A percentile compares a stretch with the other conserved stretches of the same genome.
Evolutionary conservation across 371 early-diverging fungal species (phyloP).

Genomic region (Lichtheimia hyalospora): DNA sequence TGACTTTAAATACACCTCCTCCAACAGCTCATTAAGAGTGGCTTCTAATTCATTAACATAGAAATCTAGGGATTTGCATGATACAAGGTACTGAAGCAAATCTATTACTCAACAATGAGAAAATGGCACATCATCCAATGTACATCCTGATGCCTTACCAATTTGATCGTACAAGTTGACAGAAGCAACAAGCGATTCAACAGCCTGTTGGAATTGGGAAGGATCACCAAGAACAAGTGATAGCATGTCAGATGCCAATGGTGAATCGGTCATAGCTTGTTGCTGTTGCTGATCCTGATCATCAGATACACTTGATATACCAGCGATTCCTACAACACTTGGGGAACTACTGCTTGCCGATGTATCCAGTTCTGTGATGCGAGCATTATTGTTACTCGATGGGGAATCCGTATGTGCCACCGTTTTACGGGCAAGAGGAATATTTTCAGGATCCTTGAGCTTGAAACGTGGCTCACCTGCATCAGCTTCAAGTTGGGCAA

Average conservation of each 20-base stretch:
- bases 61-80: conserved; percentile 65
- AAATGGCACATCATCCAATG: not conserved
- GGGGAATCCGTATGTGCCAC: not conserved
- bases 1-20: conserved; percentile 83
- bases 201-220: conserved; percentile 61
- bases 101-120: conserved; percentile 30
- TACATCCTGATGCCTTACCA: conserved; percentile 20
- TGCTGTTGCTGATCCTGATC: not conserved
- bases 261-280: conserved; percentile 3
- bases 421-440: conserved; percentile 6
- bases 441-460: conserved; percentile 53
- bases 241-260: conserved; percentile 31
- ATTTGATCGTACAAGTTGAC: conserved; percentile 84
- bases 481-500: conserved; percentile 25
- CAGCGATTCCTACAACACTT: not conserved
- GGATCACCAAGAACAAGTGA: conserved; percentile 73
- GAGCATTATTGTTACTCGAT: not conserved
- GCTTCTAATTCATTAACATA: conserved; percentile 52
- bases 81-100: conserved; percentile 78
- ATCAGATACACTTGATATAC: not conserved
- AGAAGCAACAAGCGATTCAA: conserved; percentile 60
- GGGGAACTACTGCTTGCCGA: not conserved
- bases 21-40: conserved; percentile 65
- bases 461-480: conserved; percentile 35
- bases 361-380: not conserved